Conservation (phyloP, 1,284 basidiomycete genomes). For the Neonothopanus nambi region DNA sequence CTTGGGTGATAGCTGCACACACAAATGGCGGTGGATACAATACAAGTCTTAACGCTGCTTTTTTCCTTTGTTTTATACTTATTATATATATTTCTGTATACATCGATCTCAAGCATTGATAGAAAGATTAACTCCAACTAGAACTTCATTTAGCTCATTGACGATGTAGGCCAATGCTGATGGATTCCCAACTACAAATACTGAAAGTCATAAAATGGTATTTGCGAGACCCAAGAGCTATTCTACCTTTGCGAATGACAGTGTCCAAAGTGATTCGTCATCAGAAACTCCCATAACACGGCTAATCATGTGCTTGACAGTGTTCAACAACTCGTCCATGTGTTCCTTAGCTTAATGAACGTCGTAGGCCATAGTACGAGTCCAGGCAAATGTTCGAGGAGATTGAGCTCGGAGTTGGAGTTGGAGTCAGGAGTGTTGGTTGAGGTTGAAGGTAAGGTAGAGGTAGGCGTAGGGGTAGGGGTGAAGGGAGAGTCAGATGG, state of each 20-base stretch:
- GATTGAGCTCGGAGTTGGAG: constrained; percentile 19
- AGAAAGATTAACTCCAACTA: constrained; percentile 27
- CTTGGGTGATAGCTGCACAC: too few relatives aligned
- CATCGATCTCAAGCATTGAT: constrained; percentile 36
- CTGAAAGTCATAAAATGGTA: neutral
- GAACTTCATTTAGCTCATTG: constrained; percentile 29
- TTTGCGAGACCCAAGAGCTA: too few relatives aligned
- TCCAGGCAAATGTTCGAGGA: constrained; percentile 33
- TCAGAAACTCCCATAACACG: neutral
- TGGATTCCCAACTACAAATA: constrained; percentile 16
- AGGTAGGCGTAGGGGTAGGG: too few relatives aligned
- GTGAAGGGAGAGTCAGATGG: too few relatives aligned
- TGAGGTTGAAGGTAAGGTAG: too few relatives aligned
- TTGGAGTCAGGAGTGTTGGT: too few relatives aligned
- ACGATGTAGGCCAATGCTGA: constrained; percentile 35
- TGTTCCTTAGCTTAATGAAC: constrained; percentile 21
- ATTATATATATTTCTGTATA: too few relatives aligned
- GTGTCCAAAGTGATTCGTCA: neutral
- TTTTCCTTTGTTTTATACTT: too few relatives aligned
- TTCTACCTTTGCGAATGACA: neutral
- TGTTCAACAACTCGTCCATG: too few relatives aligned
- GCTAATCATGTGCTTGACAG: too few relatives aligned
- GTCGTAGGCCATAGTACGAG: constrained; percentile 37
- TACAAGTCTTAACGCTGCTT: too few relatives aligned
- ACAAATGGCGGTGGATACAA: too few relatives aligned